These are phyloP conservation scores for Suhomyces terraborum DNA, from an alignment of 1,139 yeast genomes.

Conservation along the genomic window DNA sequence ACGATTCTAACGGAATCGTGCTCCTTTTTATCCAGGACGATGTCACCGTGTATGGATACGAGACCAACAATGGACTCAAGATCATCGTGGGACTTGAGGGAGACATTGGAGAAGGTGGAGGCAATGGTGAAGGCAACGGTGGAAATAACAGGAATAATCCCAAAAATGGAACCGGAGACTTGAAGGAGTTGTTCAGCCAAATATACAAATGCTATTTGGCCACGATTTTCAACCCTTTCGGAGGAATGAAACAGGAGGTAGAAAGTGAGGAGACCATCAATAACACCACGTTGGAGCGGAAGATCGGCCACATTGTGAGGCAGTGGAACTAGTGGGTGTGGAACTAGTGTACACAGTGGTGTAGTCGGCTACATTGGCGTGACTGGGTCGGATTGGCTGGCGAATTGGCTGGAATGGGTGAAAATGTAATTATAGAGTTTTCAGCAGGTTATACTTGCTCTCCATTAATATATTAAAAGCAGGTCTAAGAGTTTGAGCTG, in stretches of 20 bases:
- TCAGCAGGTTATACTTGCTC: background rate
- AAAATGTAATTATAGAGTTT: background rate
- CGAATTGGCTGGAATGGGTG: too few relatives aligned
- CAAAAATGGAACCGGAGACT: conserved; percentile 2
- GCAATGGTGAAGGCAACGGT: too few relatives aligned
- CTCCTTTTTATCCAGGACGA: conserved; percentile 63
- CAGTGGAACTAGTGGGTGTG: conserved; percentile 27
- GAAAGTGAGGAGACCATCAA: conserved; percentile 10
- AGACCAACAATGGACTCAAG: conserved; percentile 61
- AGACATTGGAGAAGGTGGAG: too few relatives aligned
- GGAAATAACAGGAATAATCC: too few relatives aligned
- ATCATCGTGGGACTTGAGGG: conserved; percentile 50
- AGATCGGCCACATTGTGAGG: conserved; percentile 36
- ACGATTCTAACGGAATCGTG: conserved; percentile 31
- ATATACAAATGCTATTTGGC: conserved; percentile 53
- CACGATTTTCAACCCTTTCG: conserved; percentile 60
- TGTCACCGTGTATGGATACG: conserved; percentile 61
- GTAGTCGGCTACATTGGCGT: too few relatives aligned
- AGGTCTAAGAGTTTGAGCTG: too few relatives aligned
- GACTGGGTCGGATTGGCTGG: too few relatives aligned
- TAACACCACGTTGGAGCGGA: conserved; percentile 39
- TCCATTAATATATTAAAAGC: background rate
- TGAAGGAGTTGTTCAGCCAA: conserved; percentile 38
- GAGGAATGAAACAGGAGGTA: conserved; percentile 23
- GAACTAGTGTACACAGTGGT: background rate